Conservation (phyloP, 352 stramenopile genomes). For the Pythium periplocum region DNA sequence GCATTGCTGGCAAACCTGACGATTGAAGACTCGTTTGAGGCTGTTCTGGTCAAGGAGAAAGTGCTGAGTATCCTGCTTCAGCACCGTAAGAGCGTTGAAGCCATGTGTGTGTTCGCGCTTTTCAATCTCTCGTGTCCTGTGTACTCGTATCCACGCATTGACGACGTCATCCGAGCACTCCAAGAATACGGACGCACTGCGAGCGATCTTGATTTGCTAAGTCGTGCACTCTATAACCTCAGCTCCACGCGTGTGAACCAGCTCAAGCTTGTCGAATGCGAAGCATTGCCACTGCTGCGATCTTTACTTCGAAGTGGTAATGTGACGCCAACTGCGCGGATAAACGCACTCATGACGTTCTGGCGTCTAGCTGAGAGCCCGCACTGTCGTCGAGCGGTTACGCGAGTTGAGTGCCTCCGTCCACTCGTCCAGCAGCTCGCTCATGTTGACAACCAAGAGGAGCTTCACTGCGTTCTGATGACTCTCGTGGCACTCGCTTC, state of each 20-base stretch:
- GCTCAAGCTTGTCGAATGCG: constrained; percentile 52
- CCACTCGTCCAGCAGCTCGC: constrained; percentile 41
- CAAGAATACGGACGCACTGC: constrained; percentile 38
- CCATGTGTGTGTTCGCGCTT: constrained; percentile 42
- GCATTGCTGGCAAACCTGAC: constrained; percentile 62
- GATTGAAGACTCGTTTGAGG: constrained; percentile 66
- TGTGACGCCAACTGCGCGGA: constrained; percentile 18
- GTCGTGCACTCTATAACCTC: constrained; percentile 63
- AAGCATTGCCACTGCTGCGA: constrained; percentile 35
- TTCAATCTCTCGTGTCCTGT: constrained; percentile 65
- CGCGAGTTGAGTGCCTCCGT: constrained; percentile 36
- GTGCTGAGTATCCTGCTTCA: constrained; percentile 54
- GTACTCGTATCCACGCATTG: constrained; percentile 61
- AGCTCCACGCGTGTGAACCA: constrained; percentile 59
- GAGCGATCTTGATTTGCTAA: constrained; percentile 38
- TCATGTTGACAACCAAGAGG: constrained; percentile 18
- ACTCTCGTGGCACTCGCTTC: constrained; percentile 29
- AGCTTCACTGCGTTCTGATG: constrained; percentile 35
- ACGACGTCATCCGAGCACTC: constrained; percentile 60
- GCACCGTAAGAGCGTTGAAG: constrained; percentile 40
- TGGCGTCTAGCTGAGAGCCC: constrained; percentile 53
- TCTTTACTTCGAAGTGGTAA: neutral
- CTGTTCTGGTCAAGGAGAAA: constrained; percentile 68
- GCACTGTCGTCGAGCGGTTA: constrained; percentile 39
- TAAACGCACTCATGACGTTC: constrained; percentile 43